These are phyloP conservation scores for Thielaviopsis euricoi DNA, from an alignment of 2,329 filamentous ascomycete genomes.

Conservation along the genomic window DNA sequence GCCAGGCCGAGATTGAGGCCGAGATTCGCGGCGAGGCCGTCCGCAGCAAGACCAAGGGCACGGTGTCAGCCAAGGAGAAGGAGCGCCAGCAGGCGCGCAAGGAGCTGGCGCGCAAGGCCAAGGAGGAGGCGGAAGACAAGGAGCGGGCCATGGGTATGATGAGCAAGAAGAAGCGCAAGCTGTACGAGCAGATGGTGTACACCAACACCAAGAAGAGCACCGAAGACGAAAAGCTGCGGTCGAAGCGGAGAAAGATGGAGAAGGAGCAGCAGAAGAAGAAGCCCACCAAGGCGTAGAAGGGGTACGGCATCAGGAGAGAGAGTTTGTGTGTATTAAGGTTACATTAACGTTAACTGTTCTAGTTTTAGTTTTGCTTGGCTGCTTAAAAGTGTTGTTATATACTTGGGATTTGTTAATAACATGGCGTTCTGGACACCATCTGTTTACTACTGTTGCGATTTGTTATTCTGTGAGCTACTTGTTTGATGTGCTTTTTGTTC, in stretches of 20 bases:
- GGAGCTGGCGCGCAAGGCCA: conserved; percentile 51
- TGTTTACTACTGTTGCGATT: not conserved
- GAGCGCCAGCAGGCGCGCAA: conserved; percentile 55
- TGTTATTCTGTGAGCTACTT: no score
- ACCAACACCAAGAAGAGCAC: conserved; percentile 85
- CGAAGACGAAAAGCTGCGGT: conserved; percentile 71
- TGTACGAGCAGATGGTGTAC: conserved; percentile 95
- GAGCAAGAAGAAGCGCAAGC: conserved; percentile 91
- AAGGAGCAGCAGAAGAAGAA: conserved; percentile 34
- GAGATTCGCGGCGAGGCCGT: conserved; percentile 60
- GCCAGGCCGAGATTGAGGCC: conserved; percentile 84
- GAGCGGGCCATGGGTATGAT: conserved; percentile 97
- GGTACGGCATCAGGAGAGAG: not conserved
- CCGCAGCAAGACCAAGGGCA: conserved; percentile 26
- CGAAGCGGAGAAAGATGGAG: conserved; percentile 84
- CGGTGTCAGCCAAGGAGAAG: conserved; percentile 37
- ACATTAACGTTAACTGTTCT: conserved; percentile 5
- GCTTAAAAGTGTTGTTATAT: conserved; percentile 11
- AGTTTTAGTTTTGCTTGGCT: conserved; percentile 5
- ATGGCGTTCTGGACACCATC: conserved; percentile 7
- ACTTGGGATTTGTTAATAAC: conserved; percentile 9
- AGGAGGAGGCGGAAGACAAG: conserved; percentile 69
- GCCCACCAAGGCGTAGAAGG: conserved; percentile 15
- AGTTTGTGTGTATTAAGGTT: not conserved
- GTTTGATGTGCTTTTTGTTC: no score